phyloP scores from a whole-genome alignment of 2,329 filamentous ascomycete genomes.

The Fusarium secorum region DNA sequence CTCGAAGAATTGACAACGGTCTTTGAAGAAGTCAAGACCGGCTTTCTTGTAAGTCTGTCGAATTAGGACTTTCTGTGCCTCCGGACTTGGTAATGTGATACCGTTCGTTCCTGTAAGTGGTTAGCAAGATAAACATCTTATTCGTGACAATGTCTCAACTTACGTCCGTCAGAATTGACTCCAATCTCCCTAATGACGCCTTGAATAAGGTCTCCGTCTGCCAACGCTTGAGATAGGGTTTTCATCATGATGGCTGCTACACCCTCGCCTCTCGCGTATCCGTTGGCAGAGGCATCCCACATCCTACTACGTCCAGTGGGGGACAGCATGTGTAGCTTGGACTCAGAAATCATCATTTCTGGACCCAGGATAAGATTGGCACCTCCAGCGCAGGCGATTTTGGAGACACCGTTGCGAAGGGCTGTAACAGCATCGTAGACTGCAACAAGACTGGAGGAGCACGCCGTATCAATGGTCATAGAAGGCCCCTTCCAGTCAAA shows the following conservation, averaged over 20 bases:
- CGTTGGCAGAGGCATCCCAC: background rate
- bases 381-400: background rate
- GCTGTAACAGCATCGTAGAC: background rate
- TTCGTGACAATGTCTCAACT: background rate
- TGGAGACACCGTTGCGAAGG: background rate
- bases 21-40: background rate
- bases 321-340: background rate
- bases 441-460: background rate
- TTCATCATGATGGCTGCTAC: background rate
- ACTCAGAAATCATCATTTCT: slow-evolving; percentile 1
- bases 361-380: background rate
- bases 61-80: background rate
- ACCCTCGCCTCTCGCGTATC: background rate
- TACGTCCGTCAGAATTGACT: background rate
- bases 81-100: background rate
- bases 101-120: background rate
- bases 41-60: background rate
- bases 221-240: background rate
- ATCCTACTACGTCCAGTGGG: background rate
- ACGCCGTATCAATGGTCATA: background rate
- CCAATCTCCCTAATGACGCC: background rate
- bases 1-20: background rate
- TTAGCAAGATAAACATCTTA: background rate
- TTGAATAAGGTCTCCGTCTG: background rate
- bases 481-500: background rate